These are phyloP conservation scores for Nicotiana benthamiana DNA, from an alignment of 257 asterid species.

Conservation along the genomic window DNA sequence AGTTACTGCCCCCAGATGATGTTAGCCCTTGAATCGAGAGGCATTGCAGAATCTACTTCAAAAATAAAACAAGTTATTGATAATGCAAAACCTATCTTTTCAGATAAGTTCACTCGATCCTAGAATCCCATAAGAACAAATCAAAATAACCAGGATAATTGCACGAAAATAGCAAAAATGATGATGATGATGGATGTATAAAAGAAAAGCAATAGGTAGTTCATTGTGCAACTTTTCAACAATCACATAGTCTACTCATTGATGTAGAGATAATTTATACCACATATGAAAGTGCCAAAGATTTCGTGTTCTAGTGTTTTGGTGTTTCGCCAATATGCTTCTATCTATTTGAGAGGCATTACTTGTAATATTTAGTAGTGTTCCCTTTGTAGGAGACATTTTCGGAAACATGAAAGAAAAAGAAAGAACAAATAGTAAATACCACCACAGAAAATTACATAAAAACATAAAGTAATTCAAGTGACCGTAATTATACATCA, in stretches of 20 bases:
- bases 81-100: not conserved
- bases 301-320: not conserved
- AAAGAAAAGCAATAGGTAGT: not conserved
- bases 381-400: not conserved
- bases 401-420: not conserved
- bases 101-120: not conserved
- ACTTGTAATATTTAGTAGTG: not conserved
- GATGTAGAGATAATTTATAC: not conserved
- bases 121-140: not conserved
- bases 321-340: not conserved
- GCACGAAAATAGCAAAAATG: too few relatives aligned
- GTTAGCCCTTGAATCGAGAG: slow-evolving; percentile 82
- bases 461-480: not conserved
- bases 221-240: not conserved
- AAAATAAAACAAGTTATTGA: not conserved
- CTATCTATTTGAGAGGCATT: not conserved
- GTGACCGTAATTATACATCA: not conserved
- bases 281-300: not conserved
- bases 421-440: not conserved
- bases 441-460: not conserved
- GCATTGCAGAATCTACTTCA: slow-evolving; percentile 58
- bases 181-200: not conserved
- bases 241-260: not conserved
- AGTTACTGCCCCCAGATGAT: slow-evolving; percentile 86
- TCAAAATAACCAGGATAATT: not conserved